Percentiles rank a stretch among this genome's conserved stretches.
Conservation (phyloP, 2,329 filamentous ascomycete genomes). For the Ceratocystis albifundus region DNA sequence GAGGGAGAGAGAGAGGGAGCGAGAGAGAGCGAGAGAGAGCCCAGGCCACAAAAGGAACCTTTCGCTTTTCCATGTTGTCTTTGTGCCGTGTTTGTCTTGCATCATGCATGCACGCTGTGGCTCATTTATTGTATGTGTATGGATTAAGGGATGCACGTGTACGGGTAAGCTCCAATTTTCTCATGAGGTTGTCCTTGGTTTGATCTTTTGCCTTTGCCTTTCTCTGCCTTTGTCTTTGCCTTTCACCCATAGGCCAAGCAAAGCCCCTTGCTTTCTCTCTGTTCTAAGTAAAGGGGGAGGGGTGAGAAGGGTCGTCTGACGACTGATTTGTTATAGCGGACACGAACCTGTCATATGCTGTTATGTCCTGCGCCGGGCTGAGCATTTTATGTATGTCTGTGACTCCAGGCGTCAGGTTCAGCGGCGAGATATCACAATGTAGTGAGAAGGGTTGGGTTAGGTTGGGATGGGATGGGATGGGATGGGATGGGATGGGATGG, state of each 20-base stretch:
- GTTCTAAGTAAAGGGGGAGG: background rate
- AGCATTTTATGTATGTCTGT: slow-evolving; percentile 1
- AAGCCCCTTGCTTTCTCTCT: background rate
- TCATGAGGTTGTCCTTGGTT: background rate
- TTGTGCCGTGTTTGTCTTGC: background rate
- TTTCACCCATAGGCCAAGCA: too few species aligned
- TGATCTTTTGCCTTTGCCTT: too few species aligned
- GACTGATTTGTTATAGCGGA: background rate
- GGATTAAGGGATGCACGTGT: background rate
- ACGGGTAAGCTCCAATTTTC: background rate
- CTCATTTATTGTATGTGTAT: too few species aligned
- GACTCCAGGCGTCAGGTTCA: background rate
- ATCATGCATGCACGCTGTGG: background rate
- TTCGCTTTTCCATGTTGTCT: background rate
- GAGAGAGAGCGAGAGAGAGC: background rate
- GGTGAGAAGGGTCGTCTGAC: background rate
- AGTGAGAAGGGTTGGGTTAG: background rate
- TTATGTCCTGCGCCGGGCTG: background rate
- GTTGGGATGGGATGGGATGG: too few species aligned
- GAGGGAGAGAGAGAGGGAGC: background rate
- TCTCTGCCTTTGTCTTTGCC: too few species aligned
- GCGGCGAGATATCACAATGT: background rate
- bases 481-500: background rate
- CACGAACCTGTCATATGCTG: too few species aligned
- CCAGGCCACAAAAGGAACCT: background rate